phyloP scores from a whole-genome alignment of 2,329 filamentous ascomycete species.

The Paradendryphiella salina region DNA sequence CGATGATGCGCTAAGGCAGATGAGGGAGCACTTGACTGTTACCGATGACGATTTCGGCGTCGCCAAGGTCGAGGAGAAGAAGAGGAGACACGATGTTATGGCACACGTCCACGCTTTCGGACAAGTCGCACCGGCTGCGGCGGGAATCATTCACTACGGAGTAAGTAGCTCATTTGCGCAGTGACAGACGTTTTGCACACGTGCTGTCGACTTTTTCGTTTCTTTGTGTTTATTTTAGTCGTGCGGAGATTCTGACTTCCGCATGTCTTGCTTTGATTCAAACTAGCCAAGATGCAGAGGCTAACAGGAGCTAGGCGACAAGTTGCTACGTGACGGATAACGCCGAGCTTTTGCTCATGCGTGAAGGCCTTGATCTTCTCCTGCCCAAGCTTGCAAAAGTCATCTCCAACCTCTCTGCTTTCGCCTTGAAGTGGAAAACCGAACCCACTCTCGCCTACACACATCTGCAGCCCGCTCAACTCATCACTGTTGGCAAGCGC shows the following conservation, averaged over 20 bases:
- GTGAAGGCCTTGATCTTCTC: conserved; percentile 74
- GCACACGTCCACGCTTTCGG: conserved; percentile 74
- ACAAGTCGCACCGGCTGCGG: conserved; percentile 71
- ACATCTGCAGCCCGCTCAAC: conserved; percentile 67
- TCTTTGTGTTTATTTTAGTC: no score
- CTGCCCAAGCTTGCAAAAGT: conserved; percentile 77
- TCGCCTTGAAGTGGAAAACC: conserved; percentile 73
- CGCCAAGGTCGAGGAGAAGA: conserved; percentile 56
- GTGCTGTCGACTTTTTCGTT: not conserved
- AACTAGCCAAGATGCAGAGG: conserved; percentile 37
- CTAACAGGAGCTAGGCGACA: conserved; percentile 64
- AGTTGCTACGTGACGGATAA: conserved; percentile 37
- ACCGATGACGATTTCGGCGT: conserved; percentile 54
- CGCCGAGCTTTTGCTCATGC: conserved; percentile 64
- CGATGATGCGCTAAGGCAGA: conserved; percentile 59
- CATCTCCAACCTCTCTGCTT: conserved; percentile 71
- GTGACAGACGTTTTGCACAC: not conserved
- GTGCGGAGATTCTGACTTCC: no score
- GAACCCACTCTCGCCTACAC: conserved; percentile 77
- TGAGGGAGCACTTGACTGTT: conserved; percentile 52
- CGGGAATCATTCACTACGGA: conserved; percentile 76
- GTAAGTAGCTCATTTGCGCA: conserved; percentile 50
- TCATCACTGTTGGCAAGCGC: conserved; percentile 69
- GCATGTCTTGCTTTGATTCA: no score
- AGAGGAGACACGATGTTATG: conserved; percentile 68